These are phyloP conservation scores for Prunus dulcis DNA, from an alignment of 306 rosid species.

Conservation along the genomic window DNA sequence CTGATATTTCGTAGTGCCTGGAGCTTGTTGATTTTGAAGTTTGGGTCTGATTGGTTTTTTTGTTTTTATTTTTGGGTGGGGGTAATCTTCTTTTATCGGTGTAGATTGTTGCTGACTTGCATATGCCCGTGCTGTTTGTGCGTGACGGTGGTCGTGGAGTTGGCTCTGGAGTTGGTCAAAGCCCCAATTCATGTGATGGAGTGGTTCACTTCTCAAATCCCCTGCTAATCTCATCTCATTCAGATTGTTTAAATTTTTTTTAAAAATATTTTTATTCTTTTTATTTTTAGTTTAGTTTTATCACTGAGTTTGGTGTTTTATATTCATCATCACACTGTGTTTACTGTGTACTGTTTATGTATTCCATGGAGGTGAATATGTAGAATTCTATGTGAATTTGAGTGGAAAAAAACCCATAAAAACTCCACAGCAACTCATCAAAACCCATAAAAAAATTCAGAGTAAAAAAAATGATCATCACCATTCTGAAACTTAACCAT, in stretches of 20 bases:
- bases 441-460: no score
- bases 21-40: constrained; percentile 3
- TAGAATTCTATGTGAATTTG: no score
- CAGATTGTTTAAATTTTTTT: background rate
- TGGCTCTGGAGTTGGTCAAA: constrained; percentile 64
- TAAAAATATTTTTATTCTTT: background rate
- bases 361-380: no score
- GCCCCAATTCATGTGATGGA: constrained; percentile 88
- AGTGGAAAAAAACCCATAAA: no score
- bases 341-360: no score
- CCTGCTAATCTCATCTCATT: constrained; percentile 33
- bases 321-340: no score
- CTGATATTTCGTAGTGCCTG: background rate
- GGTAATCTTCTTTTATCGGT: background rate
- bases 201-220: constrained; percentile 89
- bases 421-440: no score
- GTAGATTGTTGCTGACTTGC: constrained; percentile 68
- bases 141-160: constrained; percentile 75
- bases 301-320: no score
- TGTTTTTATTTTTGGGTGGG: background rate
- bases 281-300: background rate
- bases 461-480: no score
- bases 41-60: constrained; percentile 5
- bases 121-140: constrained; percentile 91
- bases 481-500: no score